These are phyloP conservation scores for Phanerodontia chrysosporium DNA, from an alignment of 768 basidiomycete genomes.

Conservation along the genomic window DNA sequence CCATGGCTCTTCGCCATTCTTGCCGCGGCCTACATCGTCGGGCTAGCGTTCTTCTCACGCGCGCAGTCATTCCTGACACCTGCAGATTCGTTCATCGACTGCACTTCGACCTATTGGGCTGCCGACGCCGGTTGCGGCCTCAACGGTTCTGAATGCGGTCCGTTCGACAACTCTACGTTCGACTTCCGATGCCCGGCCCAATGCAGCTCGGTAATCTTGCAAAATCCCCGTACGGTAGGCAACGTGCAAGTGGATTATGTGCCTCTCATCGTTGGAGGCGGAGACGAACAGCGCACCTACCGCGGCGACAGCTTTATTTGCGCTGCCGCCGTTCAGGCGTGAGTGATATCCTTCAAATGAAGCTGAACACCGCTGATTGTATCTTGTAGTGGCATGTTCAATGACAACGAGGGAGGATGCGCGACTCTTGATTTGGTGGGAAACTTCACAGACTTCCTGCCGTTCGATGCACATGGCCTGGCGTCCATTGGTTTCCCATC, in stretches of 20 bases:
- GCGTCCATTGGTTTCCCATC: slow-evolving; percentile 71
- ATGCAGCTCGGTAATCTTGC: slow-evolving; percentile 57
- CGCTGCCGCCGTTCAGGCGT: slow-evolving; percentile 80
- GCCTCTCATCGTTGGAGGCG: slow-evolving; percentile 83
- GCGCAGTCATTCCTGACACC: slow-evolving; percentile 72
- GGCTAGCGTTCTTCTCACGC: slow-evolving; percentile 67
- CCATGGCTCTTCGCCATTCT: slow-evolving; percentile 55
- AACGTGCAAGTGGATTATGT: slow-evolving; percentile 57
- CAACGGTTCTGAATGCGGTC: slow-evolving; percentile 59
- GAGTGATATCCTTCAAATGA: too few species aligned
- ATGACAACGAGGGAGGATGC: slow-evolving; percentile 70
- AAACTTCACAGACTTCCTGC: slow-evolving; percentile 67
- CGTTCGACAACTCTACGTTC: slow-evolving; percentile 56
- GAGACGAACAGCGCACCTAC: slow-evolving; percentile 67
- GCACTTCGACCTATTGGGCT: slow-evolving; percentile 69
- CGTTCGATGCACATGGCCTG: slow-evolving; percentile 56
- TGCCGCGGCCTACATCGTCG: slow-evolving; percentile 60
- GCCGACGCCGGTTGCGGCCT: slow-evolving; percentile 71
- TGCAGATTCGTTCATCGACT: slow-evolving; percentile 56
- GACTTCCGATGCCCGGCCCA: slow-evolving; percentile 82
- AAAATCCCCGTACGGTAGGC: slow-evolving; percentile 75
- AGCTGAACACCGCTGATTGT: too few species aligned
- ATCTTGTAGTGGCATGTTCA: slow-evolving; percentile 65
- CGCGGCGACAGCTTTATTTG: slow-evolving; percentile 85
- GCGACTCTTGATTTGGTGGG: slow-evolving; percentile 64